Evolutionary conservation across 352 stramenopile genomes (phyloP).

Genomic region (Pythium aristosporum): DNA sequence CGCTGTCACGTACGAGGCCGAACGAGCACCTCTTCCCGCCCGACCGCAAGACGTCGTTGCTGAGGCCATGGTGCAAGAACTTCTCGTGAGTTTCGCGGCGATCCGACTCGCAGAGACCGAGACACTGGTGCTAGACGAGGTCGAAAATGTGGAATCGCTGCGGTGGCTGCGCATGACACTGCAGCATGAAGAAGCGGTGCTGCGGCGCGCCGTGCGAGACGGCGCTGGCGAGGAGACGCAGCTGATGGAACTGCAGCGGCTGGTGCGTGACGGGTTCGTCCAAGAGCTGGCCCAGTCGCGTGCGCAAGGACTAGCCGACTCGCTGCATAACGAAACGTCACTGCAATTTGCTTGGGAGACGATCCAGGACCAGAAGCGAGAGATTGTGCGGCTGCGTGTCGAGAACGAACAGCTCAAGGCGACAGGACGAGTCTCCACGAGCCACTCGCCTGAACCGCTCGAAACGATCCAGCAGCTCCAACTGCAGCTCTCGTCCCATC

Average conservation of each 20-base stretch:
- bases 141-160: slow-evolving; percentile 59
- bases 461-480: slow-evolving; percentile 51
- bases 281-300: slow-evolving; percentile 32
- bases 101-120: slow-evolving; percentile 59
- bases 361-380: slow-evolving; percentile 70
- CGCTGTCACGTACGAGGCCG: background rate
- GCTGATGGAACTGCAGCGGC: slow-evolving; percentile 48
- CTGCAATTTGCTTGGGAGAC: slow-evolving; percentile 79
- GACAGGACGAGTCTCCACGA: background rate
- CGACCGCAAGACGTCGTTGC: slow-evolving; percentile 33
- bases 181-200: slow-evolving; percentile 40
- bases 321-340: slow-evolving; percentile 51
- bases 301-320: slow-evolving; percentile 16
- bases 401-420: slow-evolving; percentile 44
- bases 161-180: slow-evolving; percentile 43
- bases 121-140: slow-evolving; percentile 50
- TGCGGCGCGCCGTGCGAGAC: slow-evolving; percentile 19
- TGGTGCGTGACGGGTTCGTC: slow-evolving; percentile 53
- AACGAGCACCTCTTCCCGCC: background rate
- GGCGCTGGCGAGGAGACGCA: slow-evolving; percentile 52
- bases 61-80: slow-evolving; percentile 66
- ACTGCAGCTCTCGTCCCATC: slow-evolving; percentile 51
- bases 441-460: slow-evolving; percentile 10
- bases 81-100: slow-evolving; percentile 55
- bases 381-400: slow-evolving; percentile 57